Evolutionary conservation across 106 monocot species (phyloP).

Genomic region (Cymbidium sinense): DNA sequence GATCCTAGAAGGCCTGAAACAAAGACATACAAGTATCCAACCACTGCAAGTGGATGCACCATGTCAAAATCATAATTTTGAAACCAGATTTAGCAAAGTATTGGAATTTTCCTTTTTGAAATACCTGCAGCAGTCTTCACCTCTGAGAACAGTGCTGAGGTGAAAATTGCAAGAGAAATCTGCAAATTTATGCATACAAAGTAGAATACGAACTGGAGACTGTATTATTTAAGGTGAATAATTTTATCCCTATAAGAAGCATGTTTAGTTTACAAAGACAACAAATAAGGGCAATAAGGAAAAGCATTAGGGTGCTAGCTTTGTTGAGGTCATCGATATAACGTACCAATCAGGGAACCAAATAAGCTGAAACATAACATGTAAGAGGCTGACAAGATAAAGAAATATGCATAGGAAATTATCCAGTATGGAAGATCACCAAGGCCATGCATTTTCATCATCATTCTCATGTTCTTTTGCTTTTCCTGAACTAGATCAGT

Average conservation of each 20-base stretch:
- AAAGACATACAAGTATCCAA: conserved; percentile 50
- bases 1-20: conserved; percentile 37
- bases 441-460: conserved; percentile 90
- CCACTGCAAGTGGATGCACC: conserved; percentile 17
- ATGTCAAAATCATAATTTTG: not conserved
- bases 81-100: not conserved
- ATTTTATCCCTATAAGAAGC: conserved; percentile 29
- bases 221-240: conserved; percentile 35
- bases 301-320: not conserved
- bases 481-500: conserved; percentile 64
- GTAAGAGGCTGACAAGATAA: conserved; percentile 38
- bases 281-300: not conserved
- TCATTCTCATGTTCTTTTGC: conserved; percentile 53
- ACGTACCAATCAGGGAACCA: conserved; percentile 46
- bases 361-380: conserved; percentile 37
- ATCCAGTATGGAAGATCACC: conserved; percentile 58
- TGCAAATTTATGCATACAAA: conserved; percentile 44
- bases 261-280: not conserved
- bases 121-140: conserved; percentile 42
- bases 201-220: conserved; percentile 36
- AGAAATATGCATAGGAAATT: conserved; percentile 58
- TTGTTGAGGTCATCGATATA: not conserved
- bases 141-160: conserved; percentile 29
- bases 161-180: conserved; percentile 40
- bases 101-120: not conserved